Base-by-base conservation (phyloP, 2,329 filamentous ascomycete species). In the Nemania diffusa region DNA sequence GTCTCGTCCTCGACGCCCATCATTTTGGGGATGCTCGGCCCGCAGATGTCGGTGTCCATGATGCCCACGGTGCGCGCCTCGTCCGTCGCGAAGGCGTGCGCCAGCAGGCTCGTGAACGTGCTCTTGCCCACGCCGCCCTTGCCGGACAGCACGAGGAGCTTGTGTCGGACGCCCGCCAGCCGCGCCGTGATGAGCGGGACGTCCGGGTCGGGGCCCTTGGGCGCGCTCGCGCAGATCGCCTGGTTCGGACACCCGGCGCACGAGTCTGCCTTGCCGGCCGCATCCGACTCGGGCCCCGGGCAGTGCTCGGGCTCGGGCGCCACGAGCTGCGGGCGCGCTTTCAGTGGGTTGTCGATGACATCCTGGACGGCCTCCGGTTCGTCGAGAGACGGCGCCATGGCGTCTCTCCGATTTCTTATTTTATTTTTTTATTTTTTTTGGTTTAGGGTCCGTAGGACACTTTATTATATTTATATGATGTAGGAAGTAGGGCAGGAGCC, bases 21-120 rank as follows among this genome's bases (percentile, higher is more conserved):
- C 95, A 99, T 98, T 83, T 97, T 97, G 22, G 96, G 96, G 75
- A 99, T 97, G 71, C 90, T 93, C 0, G 96, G 96, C 0, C 96
- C 96, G 81, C 94, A 97, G 69, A 99, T 97, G 79, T 99, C 96
- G 6, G 96, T 97, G 80, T 99, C 96, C 93, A 98, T 97, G 73
- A 99, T 91, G 22, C 95, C 96, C 29, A 99, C 92, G 0, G 89
- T 93, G 64, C 84, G 91, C 52, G 91, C 88, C 0, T 91, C 89
- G 78, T 97, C 93, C 15, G 88, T 88, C 1, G 96, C 93, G 74
- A 99, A 97, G 1, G 92, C 94, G 78, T 97, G 93, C 1, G 92
- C 92, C 20, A 98, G 88, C 74, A 98, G 88, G 1, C 90, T 91
- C 2, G 92, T 95, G 77, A 98, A 97, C 0, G 96, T 98, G 73